Evolutionary conservation across 2,329 filamentous ascomycete species (phyloP).

Genomic region (Pseudopyrenochaeta lycopersici): DNA sequence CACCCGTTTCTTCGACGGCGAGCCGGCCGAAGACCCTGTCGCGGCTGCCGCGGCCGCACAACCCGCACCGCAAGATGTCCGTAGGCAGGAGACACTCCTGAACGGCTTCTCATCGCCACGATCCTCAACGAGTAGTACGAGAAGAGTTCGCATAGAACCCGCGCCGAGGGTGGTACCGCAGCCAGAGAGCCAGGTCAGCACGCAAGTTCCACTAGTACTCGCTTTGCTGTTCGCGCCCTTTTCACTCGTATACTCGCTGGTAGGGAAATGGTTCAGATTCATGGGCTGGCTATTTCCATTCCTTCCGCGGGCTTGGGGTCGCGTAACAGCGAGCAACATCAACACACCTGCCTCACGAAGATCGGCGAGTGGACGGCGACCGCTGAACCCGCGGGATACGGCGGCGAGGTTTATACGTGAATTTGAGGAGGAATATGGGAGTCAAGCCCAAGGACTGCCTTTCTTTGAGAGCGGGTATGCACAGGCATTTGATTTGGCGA

Average conservation of each 20-base stretch:
- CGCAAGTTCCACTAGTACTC: conserved; percentile 77
- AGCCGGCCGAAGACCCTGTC: conserved; percentile 78
- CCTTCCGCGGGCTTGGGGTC: conserved; percentile 70
- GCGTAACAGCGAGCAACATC: conserved; percentile 59
- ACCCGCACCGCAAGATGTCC: conserved; percentile 68
- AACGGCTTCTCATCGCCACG: conserved; percentile 54
- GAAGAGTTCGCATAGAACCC: conserved; percentile 62
- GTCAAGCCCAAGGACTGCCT: conserved; percentile 65
- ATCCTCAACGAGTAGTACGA: conserved; percentile 42
- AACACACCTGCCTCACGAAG: conserved; percentile 55
- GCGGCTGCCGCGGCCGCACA: conserved; percentile 77
- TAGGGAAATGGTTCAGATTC: conserved; percentile 74
- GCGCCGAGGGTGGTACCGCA: conserved; percentile 88
- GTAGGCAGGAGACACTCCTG: conserved; percentile 77
- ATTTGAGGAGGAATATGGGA: conserved; percentile 92
- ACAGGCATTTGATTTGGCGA: conserved; percentile 87
- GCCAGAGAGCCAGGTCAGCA: conserved; percentile 69
- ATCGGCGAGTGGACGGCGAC: conserved; percentile 74
- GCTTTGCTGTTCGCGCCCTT: conserved; percentile 84
- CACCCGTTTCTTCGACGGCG: conserved; percentile 96
- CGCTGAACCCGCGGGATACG: conserved; percentile 85
- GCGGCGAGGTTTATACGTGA: conserved; percentile 89
- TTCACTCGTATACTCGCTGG: conserved; percentile 75
- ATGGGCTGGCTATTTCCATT: conserved; percentile 83
- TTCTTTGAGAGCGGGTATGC: conserved; percentile 92